A percentile compares a stretch with the other conserved stretches of the same genome.
These are phyloP conservation scores for Meira miltonrushii DNA, from an alignment of 1,284 basidiomycete species.

Conservation along the genomic window DNA sequence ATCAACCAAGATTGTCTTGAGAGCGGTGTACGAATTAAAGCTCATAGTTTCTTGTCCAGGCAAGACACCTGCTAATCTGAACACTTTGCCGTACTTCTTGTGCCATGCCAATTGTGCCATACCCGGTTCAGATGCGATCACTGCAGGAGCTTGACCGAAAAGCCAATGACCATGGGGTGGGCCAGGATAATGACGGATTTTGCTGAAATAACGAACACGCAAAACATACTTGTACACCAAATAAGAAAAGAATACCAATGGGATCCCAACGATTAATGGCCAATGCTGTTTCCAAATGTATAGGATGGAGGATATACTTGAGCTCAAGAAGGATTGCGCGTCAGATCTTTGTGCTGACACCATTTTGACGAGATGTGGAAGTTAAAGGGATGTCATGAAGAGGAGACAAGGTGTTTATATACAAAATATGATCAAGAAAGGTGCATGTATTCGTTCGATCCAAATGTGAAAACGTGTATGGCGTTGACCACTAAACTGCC, in stretches of 20 bases:
- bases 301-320: not conserved
- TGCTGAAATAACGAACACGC: constrained; percentile 6
- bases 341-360: too few species aligned
- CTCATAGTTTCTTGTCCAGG: constrained; percentile 3
- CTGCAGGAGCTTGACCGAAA: not conserved
- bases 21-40: constrained; percentile 7
- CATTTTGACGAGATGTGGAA: too few species aligned
- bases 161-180: constrained; percentile 11
- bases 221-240: constrained; percentile 7
- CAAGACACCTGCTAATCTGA: constrained; percentile 1
- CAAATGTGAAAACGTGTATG: too few species aligned
- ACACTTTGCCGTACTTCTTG: constrained; percentile 11
- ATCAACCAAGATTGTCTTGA: constrained; percentile 11
- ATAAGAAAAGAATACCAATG: not conserved
- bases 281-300: not conserved
- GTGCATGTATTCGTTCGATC: too few species aligned
- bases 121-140: constrained; percentile 3
- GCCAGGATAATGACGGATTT: constrained; percentile 7
- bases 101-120: constrained; percentile 13
- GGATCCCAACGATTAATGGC: not conserved
- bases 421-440: too few species aligned
- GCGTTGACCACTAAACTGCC: too few species aligned
- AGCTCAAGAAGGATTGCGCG: not conserved
- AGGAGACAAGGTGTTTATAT: too few species aligned
- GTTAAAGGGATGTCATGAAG: too few species aligned